These are phyloP conservation scores for Acanthamoeba triangularis DNA, from an alignment of 208 protist genomes.

Conservation along the genomic window DNA sequence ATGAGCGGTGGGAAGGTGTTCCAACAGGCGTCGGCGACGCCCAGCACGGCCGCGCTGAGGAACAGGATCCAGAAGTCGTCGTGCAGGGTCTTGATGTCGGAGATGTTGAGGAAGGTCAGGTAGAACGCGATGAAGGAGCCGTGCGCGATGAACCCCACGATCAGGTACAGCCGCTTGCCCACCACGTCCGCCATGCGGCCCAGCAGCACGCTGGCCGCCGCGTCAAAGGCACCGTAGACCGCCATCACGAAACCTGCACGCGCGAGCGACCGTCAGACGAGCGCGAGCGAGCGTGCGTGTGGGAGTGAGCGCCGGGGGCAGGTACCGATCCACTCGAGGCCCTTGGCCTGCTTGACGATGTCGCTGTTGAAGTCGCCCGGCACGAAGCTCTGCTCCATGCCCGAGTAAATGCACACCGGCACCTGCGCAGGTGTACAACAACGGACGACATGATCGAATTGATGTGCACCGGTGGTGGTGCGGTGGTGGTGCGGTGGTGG, in stretches of 20 bases:
- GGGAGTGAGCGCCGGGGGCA: neutral
- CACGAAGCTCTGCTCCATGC: conserved; percentile 62
- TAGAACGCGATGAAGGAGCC: conserved; percentile 18
- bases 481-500: neutral
- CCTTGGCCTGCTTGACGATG: conserved; percentile 63
- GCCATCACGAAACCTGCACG: conserved; percentile 25
- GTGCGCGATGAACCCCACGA: conserved; percentile 33
- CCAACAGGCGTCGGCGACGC: conserved; percentile 42
- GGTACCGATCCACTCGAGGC: conserved; percentile 44
- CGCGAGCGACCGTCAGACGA: neutral
- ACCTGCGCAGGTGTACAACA: neutral
- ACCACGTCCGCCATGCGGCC: conserved; percentile 34
- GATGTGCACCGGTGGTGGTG: neutral
- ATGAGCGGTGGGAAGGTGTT: conserved; percentile 61
- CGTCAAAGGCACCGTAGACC: conserved; percentile 54
- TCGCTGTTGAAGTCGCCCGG: conserved; percentile 59
- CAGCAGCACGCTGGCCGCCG: conserved; percentile 50
- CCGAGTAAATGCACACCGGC: conserved; percentile 40
- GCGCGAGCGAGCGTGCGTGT: neutral
- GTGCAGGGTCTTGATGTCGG: neutral
- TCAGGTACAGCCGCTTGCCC: conserved; percentile 31
- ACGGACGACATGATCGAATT: neutral
- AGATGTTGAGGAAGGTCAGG: conserved; percentile 4
- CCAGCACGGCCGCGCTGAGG: conserved; percentile 57
- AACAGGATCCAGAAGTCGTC: conserved; percentile 46